These are phyloP conservation scores for Thielaviopsis populi DNA, from an alignment of 2,329 filamentous ascomycete species.

Conservation along the genomic window DNA sequence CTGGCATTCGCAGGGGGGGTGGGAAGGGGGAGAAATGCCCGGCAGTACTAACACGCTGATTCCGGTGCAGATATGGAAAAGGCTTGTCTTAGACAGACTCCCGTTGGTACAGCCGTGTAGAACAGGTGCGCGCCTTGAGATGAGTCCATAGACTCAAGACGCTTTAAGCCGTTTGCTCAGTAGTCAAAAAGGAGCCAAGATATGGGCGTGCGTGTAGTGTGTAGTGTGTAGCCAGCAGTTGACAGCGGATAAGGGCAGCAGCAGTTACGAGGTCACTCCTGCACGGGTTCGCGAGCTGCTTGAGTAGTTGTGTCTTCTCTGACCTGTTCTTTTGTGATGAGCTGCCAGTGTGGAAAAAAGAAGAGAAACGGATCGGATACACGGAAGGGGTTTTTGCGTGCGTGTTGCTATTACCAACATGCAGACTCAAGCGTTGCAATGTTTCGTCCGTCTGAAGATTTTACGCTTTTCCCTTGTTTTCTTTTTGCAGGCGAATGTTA, in stretches of 20 bases:
- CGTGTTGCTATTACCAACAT: neutral
- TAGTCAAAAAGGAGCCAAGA: neutral
- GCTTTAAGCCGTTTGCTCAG: neutral
- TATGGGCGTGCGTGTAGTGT: neutral
- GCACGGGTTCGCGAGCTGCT: neutral
- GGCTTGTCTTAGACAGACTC: neutral
- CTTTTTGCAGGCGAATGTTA: neutral
- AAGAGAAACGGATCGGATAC: neutral
- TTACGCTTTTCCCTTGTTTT: neutral
- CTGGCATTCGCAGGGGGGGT: neutral
- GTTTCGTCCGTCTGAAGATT: neutral
- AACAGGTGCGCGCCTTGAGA: neutral
- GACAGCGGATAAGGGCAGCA: conserved; percentile 3
- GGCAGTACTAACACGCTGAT: neutral
- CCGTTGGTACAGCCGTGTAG: neutral
- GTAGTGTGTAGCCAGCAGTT: neutral
- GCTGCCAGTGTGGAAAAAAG: neutral
- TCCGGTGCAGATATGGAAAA: neutral
- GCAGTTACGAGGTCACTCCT: conserved; percentile 1
- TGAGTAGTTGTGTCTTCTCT: neutral
- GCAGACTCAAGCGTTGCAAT: no score
- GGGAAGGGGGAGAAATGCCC: neutral
- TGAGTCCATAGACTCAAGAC: neutral
- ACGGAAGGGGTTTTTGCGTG: neutral
- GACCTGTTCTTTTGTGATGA: neutral